Evolutionary conservation across 129 eudicot genomes (phyloP).

Genomic region (Arctium minus): DNA sequence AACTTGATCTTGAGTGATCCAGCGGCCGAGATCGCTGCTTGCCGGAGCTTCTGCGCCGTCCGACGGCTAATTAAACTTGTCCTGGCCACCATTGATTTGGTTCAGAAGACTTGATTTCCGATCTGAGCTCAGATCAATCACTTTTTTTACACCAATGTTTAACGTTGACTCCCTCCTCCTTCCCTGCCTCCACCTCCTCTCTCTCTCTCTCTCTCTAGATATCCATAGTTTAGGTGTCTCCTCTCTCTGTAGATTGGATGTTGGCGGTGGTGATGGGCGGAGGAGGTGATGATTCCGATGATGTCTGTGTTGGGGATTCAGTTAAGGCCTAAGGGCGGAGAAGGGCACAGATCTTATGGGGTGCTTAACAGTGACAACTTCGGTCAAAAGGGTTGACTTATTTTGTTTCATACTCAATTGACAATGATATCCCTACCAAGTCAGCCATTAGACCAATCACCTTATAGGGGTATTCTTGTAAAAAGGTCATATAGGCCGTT

Average conservation of each 20-base stretch:
- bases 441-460: not conserved
- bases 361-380: not conserved
- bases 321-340: not conserved
- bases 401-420: not conserved
- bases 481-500: no score
- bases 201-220: not conserved
- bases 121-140: conserved; percentile 15
- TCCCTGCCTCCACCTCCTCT: not conserved
- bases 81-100: conserved; percentile 35
- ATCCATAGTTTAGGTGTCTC: not conserved
- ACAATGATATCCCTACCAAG: not conserved
- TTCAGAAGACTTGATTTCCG: not conserved
- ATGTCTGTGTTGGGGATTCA: conserved; percentile 4
- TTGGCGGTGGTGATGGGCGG: not conserved
- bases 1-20: conserved; percentile 66
- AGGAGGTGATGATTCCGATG: conserved; percentile 5
- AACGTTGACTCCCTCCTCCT: not conserved
- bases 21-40: conserved; percentile 44
- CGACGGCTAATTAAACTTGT: conserved; percentile 60
- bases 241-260: not conserved
- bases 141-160: not conserved
- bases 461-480: not conserved
- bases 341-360: not conserved
- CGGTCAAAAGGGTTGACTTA: not conserved
- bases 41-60: conserved; percentile 51